These are phyloP conservation scores for Umbelopsis sp. DNA, from an alignment of 192 early-diverging fungal genomes.

Conservation along the genomic window DNA sequence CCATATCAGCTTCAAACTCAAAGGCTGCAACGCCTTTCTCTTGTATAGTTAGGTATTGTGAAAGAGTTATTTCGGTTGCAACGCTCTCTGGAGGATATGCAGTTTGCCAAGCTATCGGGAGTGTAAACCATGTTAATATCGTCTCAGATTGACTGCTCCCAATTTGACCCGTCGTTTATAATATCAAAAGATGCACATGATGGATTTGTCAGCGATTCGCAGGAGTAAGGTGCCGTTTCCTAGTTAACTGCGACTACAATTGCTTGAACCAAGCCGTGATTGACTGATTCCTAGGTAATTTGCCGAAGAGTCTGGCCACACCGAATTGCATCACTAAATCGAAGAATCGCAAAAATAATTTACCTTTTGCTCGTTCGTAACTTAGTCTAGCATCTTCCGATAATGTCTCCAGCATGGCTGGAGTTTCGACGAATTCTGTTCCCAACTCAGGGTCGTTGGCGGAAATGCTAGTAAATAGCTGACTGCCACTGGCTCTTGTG, in stretches of 20 bases:
- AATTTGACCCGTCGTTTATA: background rate
- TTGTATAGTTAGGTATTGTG: conserved; percentile 75
- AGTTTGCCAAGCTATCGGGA: conserved; percentile 64
- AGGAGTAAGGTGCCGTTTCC: too few relatives aligned
- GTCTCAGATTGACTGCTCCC: too few relatives aligned
- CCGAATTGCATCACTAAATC: background rate
- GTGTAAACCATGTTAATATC: background rate
- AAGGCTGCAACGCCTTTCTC: conserved; percentile 84
- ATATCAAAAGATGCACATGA: background rate
- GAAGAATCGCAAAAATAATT: background rate
- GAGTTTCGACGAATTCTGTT: conserved; percentile 31
- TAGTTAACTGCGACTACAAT: too few relatives aligned
- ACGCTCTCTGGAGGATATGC: conserved; percentile 74
- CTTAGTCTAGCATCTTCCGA: conserved; percentile 49
- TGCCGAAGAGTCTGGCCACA: too few relatives aligned
- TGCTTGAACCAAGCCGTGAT: too few relatives aligned
- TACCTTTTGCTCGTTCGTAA: conserved; percentile 52
- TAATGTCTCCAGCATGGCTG: conserved; percentile 30
- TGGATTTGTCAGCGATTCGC: too few relatives aligned
- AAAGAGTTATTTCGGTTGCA: conserved; percentile 74
- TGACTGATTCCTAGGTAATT: background rate
- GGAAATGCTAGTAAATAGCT: conserved; percentile 27
- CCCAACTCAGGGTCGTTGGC: conserved; percentile 46
- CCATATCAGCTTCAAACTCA: conserved; percentile 73
- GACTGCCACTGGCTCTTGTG: conserved; percentile 33